These are phyloP conservation scores for Geoglossum glabrum DNA, from an alignment of 495 filamentous ascomycete species.

Conservation along the genomic window DNA sequence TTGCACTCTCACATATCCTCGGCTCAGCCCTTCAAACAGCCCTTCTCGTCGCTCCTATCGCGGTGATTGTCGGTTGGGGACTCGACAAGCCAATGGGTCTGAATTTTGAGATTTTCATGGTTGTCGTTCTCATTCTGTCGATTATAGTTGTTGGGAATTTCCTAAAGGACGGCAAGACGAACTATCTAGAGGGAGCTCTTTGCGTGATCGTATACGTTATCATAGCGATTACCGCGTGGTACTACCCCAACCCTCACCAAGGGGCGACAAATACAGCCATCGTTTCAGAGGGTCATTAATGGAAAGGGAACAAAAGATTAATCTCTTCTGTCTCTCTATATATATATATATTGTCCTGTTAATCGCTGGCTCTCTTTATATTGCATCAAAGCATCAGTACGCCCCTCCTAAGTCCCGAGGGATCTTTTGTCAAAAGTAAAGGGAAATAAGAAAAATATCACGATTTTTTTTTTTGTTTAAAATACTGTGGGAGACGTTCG, in stretches of 20 bases:
- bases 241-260: conserved; percentile 22
- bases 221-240: conserved; percentile 33
- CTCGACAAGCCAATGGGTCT: conserved; percentile 48
- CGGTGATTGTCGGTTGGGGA: conserved; percentile 76
- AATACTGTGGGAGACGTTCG: no score
- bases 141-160: conserved; percentile 49
- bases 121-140: conserved; percentile 67
- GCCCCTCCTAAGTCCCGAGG: no score
- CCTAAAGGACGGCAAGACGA: conserved; percentile 24
- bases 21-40: conserved; percentile 81
- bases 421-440: no score
- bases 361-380: no score
- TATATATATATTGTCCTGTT: no score
- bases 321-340: no score
- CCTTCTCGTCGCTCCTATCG: conserved; percentile 68
- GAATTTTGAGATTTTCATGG: conserved; percentile 75
- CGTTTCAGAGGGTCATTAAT: background rate
- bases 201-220: conserved; percentile 26
- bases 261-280: conserved; percentile 13
- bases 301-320: no score
- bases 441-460: no score
- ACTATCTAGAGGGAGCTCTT: conserved; percentile 27
- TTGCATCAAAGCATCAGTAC: no score
- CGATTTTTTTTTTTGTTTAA: no score
- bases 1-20: conserved; percentile 76